Conservation (phyloP, 2,329 filamentous ascomycete species). For the Ceratocystis harringtonii region DNA sequence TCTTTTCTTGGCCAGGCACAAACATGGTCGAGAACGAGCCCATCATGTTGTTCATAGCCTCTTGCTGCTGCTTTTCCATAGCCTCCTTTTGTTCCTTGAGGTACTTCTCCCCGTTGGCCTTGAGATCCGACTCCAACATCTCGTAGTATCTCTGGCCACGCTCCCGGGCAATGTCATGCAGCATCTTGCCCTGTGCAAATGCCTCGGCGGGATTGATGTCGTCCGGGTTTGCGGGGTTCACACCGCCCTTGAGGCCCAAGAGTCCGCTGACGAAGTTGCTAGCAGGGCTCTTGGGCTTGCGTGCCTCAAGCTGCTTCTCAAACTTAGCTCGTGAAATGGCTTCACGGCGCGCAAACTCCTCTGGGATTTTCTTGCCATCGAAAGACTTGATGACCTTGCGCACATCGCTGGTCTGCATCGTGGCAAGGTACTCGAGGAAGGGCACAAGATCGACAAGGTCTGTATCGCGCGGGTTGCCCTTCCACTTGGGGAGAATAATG, state of each 20-base stretch:
- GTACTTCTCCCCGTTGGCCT: conserved; percentile 89
- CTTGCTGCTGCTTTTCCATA: conserved; percentile 78
- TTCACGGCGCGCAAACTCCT: conserved; percentile 80
- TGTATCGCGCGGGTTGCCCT: conserved; percentile 65
- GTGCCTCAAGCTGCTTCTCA: conserved; percentile 57
- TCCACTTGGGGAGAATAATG: conserved; percentile 83
- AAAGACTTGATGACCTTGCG: conserved; percentile 77
- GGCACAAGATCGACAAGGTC: conserved; percentile 81
- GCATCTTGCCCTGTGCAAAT: conserved; percentile 85
- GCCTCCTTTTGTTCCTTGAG: conserved; percentile 81
- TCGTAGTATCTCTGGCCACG: conserved; percentile 83
- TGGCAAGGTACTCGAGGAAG: conserved; percentile 93
- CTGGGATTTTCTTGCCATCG: conserved; percentile 74
- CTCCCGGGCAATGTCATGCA: conserved; percentile 87
- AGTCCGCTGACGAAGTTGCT: conserved; percentile 52
- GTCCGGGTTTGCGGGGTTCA: neutral
- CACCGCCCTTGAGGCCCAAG: conserved; percentile 59
- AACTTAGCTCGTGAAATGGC: conserved; percentile 74
- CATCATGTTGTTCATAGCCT: conserved; percentile 88
- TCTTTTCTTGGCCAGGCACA: conserved; percentile 22
- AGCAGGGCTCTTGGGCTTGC: conserved; percentile 50
- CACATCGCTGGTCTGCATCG: conserved; percentile 80
- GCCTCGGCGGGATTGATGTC: conserved; percentile 60
- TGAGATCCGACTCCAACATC: conserved; percentile 75
- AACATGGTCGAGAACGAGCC: conserved; percentile 51